phyloP scores from a whole-genome alignment of 1,284 basidiomycete genomes.

The Tilletia setariae region DNA sequence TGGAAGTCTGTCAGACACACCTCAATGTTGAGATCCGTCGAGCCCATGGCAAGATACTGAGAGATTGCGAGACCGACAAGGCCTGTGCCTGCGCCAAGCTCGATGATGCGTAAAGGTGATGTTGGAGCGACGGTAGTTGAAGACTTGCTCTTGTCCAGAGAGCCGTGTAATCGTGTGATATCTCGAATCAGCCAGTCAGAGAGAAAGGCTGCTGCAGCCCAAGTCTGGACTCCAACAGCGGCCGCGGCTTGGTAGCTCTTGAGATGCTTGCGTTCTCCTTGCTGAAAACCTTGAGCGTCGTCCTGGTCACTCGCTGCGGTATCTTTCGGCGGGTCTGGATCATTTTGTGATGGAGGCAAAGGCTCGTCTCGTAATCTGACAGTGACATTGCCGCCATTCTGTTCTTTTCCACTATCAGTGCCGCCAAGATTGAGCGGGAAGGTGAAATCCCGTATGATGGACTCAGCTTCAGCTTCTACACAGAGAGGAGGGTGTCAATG shows the following conservation, averaged over 20 bases:
- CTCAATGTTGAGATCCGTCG: not conserved
- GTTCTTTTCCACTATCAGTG: no score
- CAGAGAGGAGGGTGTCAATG: no score
- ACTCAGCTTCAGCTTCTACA: not conserved
- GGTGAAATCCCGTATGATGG: not conserved
- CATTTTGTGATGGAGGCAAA: not conserved
- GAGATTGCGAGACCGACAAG: not conserved
- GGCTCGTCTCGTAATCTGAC: slow-evolving; percentile 9
- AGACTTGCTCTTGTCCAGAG: not conserved
- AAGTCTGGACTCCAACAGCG: slow-evolving; percentile 1
- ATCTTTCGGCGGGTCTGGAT: not conserved
- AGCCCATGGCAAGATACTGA: not conserved
- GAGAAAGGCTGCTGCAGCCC: slow-evolving; percentile 1
- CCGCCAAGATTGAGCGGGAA: not conserved
- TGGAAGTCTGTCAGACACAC: not conserved
- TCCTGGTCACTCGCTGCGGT: not conserved
- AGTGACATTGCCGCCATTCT: not conserved
- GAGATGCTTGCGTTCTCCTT: not conserved
- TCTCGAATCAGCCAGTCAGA: not conserved
- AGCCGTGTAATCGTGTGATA: not conserved
- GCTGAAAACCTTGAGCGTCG: not conserved
- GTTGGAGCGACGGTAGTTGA: no score
- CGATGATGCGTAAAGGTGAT: not conserved
- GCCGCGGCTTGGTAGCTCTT: not conserved
- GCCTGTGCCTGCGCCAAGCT: not conserved